Base-by-base conservation (phyloP, 164 flowering plant genomes). In the Aristolochia contorta region DNA sequence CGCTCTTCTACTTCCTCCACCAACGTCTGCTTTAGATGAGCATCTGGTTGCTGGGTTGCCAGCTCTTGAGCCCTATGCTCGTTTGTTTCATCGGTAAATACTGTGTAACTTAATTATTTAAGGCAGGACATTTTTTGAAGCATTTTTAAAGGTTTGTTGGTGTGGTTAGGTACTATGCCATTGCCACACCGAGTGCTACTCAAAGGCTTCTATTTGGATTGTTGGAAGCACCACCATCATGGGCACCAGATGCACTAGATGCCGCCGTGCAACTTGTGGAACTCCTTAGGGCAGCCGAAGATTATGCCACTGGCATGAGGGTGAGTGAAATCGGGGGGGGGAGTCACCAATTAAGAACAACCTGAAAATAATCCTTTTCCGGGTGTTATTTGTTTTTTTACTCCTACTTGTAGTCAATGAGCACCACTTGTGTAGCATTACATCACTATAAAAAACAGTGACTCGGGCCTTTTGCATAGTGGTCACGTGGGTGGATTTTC, bases 221-320 rank as follows among this genome's bases (percentile, higher is more conserved):
- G 73, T 77, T 91, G 23, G 98, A 91, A 84, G 98, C 98, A 67
- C 98, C 98, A 50, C 96, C 96, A 24, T 89, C 96, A 41, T 92
- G 98, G 98, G 98, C 98, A 69, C 96, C 98, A 30, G 98, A 92
- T 82, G 98, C 98, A 61, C 95, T 92, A 56, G 98, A 92, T 83
- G 98, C 98, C 64, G 98, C 95, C 65, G 98, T 92, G 19, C 98
- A 92, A 67, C 91, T 92, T 62, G 98, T 92, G 64, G 98, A 92
- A 68, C 96, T 92, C 51, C 93, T 92, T 62, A 78, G 95, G 60
- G 98, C 98, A 58, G 98, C 96, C 50, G 98, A 92, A 74, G 98
- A 92, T 66, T 89, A 92, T 66, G 91, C 92, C 69, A 65, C 91
- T 72, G 96, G 98, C 54, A 82, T 92, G 84, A 80, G 95, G 79